Evolutionary conservation across 108 stramenopile genomes (phyloP), one percentile per base, ranked within the genome.

Genomic region (Cyclotella distinguenda): DNA sequence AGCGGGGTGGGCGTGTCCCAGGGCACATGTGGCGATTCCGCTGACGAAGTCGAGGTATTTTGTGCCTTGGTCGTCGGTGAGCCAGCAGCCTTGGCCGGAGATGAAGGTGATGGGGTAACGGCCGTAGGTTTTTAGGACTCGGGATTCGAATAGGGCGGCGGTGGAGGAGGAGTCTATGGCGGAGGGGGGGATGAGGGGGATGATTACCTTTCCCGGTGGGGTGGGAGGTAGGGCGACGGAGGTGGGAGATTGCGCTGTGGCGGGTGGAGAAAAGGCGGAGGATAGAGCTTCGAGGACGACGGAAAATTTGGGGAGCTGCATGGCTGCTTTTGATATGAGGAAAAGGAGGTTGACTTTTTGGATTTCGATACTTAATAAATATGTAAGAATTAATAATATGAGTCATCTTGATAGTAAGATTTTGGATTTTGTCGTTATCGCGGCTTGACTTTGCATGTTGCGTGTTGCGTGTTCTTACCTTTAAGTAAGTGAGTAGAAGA

Each of bases 1-100:
- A 39, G 54, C 82, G 3, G 74, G 77, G 76, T 99, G 90, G 82
- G 69, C 66, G 72, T 99, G 98, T 26, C 98, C 98, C 10, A 99
- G 80, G 22, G 87, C 86, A 52, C 95, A 97, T 34, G 97, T 97
- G 48, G 96, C 95, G 55, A 99, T 99, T 30, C 98, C 98, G 25
- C 92, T 80, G 12, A 95, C 97, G 52, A 93, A 97, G 67, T 99
- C 98, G n/a, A 97, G 78, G 67, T 96, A 99, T 43, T 87, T 77
- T 49, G 68, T 87, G 28, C 94, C 96, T 34, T 93, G 80, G 0
- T 83, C 84, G 42, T 95, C 95, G 31, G 68, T 83, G 32, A 98
- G 66, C 12, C 66, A 76, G 70, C 84, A 86, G 8, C 97, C 96
- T 8, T 85, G 32, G 26, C 98, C 98, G 32, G 71, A 81, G 28